phyloP scores from a whole-genome alignment of 2,329 filamentous ascomycete species.

The Venturia aucupariae region DNA sequence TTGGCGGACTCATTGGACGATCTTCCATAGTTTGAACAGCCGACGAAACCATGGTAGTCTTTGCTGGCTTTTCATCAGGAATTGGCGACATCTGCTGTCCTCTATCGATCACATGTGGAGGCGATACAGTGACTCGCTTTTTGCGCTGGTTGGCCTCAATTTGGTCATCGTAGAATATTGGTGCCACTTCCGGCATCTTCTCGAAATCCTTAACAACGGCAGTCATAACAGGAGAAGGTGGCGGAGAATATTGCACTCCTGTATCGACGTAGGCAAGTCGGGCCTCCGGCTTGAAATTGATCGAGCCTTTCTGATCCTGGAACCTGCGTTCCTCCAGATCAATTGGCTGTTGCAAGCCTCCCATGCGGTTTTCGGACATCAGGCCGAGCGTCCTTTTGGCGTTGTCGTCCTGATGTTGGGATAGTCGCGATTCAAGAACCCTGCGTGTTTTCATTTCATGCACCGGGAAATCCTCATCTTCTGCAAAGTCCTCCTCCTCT shows the following conservation, averaged over 20 bases:
- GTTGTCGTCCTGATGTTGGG: slow-evolving; percentile 34
- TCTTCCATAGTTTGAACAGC: slow-evolving; percentile 54
- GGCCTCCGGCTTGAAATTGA: background rate
- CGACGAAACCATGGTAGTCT: slow-evolving; percentile 50
- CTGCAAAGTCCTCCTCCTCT: slow-evolving; percentile 51
- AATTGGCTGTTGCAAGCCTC: slow-evolving; percentile 19
- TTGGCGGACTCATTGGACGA: slow-evolving; percentile 52
- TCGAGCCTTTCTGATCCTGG: background rate
- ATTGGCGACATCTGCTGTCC: slow-evolving; percentile 15
- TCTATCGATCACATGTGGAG: slow-evolving; percentile 12
- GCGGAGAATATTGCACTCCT: slow-evolving; percentile 77
- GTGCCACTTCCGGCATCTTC: slow-evolving; percentile 1
- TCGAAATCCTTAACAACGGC: slow-evolving; percentile 16
- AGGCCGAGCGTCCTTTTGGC: slow-evolving; percentile 37
- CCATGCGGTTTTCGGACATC: slow-evolving; percentile 22
- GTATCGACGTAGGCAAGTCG: slow-evolving; percentile 55
- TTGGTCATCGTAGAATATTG: slow-evolving; percentile 26
- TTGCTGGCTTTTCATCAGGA: slow-evolving; percentile 13
- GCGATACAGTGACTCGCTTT: slow-evolving; percentile 47
- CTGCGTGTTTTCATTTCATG: slow-evolving; percentile 32
- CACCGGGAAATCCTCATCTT: slow-evolving; percentile 49
- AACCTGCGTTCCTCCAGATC: slow-evolving; percentile 20
- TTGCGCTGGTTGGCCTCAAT: slow-evolving; percentile 65
- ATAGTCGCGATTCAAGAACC: slow-evolving; percentile 32
- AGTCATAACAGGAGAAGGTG: slow-evolving; percentile 56